Conservation (phyloP, 2,329 filamentous ascomycete genomes). For the Neonectria magnoliae region DNA sequence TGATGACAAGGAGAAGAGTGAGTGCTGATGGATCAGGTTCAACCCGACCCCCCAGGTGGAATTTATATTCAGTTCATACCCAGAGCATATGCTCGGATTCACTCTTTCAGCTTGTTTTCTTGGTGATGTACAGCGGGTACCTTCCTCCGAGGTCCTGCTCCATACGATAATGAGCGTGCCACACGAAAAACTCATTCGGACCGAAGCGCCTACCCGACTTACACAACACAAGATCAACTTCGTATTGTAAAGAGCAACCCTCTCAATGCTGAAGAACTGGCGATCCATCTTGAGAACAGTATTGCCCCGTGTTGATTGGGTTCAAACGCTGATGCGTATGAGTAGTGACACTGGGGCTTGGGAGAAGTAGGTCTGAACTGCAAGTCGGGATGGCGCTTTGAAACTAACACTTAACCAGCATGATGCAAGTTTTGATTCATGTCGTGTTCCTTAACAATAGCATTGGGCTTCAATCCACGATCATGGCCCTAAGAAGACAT, state of each 20-base stretch:
- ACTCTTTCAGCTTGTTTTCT: background rate
- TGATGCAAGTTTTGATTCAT: background rate
- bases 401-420: background rate
- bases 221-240: too few species aligned
- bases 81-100: background rate
- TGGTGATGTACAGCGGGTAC: background rate
- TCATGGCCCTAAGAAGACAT: too few species aligned
- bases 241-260: too few species aligned
- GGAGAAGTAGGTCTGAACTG: background rate
- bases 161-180: background rate
- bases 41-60: too few species aligned
- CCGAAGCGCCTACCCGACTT: too few species aligned
- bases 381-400: background rate
- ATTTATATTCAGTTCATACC: background rate
- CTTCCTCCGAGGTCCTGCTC: background rate
- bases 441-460: background rate
- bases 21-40: too few species aligned
- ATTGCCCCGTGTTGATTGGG: too few species aligned
- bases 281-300: too few species aligned
- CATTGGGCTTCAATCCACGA: background rate
- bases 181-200: too few species aligned
- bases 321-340: too few species aligned
- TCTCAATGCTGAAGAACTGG: too few species aligned
- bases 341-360: background rate
- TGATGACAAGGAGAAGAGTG: too few species aligned